Evolutionary conservation across 2,329 filamentous ascomycete species (phyloP).

Genomic region (Microsporum ferrugineum): DNA sequence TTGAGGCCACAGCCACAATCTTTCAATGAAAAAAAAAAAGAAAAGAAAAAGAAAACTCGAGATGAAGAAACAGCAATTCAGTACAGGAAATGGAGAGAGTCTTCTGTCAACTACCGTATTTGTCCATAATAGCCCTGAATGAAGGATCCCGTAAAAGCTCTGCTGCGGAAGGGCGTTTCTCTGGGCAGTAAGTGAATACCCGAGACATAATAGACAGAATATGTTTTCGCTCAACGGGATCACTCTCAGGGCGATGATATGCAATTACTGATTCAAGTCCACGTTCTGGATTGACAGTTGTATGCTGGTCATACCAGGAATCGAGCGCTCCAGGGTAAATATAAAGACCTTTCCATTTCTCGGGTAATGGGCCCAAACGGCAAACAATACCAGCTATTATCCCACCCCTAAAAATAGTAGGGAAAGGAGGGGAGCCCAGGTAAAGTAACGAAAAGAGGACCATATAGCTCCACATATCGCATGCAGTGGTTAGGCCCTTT

Average conservation of each 20-base stretch:
- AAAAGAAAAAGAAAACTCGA: no score
- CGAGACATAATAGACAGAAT: constrained; percentile 16
- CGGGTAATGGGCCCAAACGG: constrained; percentile 19
- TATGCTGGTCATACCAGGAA: constrained; percentile 22
- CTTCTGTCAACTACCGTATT: constrained; percentile 19
- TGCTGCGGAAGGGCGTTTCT: constrained; percentile 19
- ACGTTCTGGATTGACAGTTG: background rate
- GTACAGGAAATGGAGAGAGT: background rate
- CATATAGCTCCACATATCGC: constrained; percentile 26
- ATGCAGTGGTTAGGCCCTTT: constrained; percentile 18
- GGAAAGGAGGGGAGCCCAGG: constrained; percentile 15
- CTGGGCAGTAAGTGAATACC: constrained; percentile 19
- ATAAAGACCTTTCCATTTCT: constrained; percentile 19
- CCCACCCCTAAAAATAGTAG: constrained; percentile 12
- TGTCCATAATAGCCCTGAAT: constrained; percentile 22
- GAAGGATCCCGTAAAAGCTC: constrained; percentile 21
- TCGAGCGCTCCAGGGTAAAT: constrained; percentile 12
- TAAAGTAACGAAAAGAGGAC: constrained; percentile 21
- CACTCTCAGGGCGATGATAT: background rate
- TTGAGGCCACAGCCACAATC: no score
- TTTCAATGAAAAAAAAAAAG: no score
- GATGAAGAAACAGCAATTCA: background rate
- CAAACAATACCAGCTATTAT: constrained; percentile 16
- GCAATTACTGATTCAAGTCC: background rate
- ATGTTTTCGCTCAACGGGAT: constrained; percentile 7